A percentile compares a stretch with the other conserved stretches of the same genome.
phyloP scores from a whole-genome alignment of 345 rosid species.

The Acer negundo region DNA sequence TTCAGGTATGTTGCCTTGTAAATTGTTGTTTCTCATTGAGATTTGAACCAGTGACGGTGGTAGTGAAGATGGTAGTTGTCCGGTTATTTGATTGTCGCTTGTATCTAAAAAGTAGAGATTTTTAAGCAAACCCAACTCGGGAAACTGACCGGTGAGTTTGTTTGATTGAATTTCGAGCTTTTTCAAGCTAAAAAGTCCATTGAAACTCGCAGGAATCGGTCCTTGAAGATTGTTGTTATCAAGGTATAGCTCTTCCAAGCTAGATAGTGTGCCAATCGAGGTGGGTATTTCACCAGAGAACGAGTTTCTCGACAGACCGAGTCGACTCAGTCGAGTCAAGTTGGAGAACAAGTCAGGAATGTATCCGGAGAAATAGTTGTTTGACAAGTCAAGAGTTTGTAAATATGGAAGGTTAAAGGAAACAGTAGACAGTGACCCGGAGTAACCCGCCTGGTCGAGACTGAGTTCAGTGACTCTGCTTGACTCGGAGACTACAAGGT shows the following conservation, averaged over 20 bases:
- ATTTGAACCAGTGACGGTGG: slow-evolving; percentile 66
- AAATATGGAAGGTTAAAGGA: slow-evolving; percentile 66
- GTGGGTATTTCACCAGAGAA: slow-evolving; percentile 66
- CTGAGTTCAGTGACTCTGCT: slow-evolving; percentile 72
- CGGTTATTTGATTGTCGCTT: slow-evolving; percentile 68
- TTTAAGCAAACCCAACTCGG: slow-evolving; percentile 55
- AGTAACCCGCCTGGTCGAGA: slow-evolving; percentile 83
- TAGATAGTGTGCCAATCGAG: slow-evolving; percentile 55
- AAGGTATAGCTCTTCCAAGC: slow-evolving; percentile 63
- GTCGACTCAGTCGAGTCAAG: slow-evolving; percentile 57
- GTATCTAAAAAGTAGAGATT: slow-evolving; percentile 64
- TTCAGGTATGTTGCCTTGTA: slow-evolving; percentile 55
- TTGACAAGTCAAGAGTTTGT: slow-evolving; percentile 63
- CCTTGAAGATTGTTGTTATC: slow-evolving; percentile 69
- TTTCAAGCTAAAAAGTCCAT: slow-evolving; percentile 44
- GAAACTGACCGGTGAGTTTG: slow-evolving; percentile 59
- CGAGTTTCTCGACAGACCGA: slow-evolving; percentile 61
- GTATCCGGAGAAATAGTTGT: slow-evolving; percentile 61
- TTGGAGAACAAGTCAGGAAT: slow-evolving; percentile 57
- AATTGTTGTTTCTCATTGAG: slow-evolving; percentile 66
- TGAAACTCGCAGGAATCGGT: slow-evolving; percentile 51
- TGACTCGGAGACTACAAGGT: slow-evolving; percentile 38
- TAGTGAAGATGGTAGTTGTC: slow-evolving; percentile 49
- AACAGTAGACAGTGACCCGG: slow-evolving; percentile 51
- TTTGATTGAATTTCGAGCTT: slow-evolving; percentile 79